These are phyloP conservation scores for Bryoglossum gracile DNA, from an alignment of 495 filamentous ascomycete species.

Conservation along the genomic window DNA sequence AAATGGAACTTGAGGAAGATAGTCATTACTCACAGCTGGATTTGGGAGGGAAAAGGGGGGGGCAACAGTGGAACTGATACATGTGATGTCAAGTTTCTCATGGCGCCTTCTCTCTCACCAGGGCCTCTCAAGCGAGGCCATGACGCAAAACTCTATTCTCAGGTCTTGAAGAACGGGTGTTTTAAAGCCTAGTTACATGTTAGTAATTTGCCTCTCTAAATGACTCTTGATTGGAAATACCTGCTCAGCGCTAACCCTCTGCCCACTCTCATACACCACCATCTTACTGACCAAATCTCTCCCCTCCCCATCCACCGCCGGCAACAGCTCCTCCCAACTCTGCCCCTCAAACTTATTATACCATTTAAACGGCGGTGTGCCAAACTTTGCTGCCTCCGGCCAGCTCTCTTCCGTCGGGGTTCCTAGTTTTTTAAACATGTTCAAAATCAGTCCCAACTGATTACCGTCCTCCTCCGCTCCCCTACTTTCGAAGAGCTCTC, in stretches of 20 bases:
- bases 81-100: too few species aligned
- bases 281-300: constrained; percentile 19
- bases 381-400: constrained; percentile 52
- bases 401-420: constrained; percentile 71
- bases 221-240: too few species aligned
- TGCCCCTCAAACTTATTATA: constrained; percentile 38
- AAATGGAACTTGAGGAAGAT: too few species aligned
- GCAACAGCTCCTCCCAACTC: constrained; percentile 34
- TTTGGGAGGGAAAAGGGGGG: too few species aligned
- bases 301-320: constrained; percentile 6
- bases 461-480: constrained; percentile 75
- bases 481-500: constrained; percentile 64
- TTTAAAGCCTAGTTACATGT: too few species aligned
- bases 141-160: too few species aligned
- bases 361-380: constrained; percentile 47
- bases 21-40: too few species aligned
- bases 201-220: too few species aligned
- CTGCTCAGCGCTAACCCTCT: constrained; percentile 17
- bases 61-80: too few species aligned
- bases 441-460: constrained; percentile 82
- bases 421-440: constrained; percentile 82
- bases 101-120: too few species aligned
- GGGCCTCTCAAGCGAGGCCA: too few species aligned
- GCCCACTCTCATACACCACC: constrained; percentile 22
- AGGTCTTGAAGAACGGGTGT: too few species aligned